phyloP scores from a whole-genome alignment of 768 basidiomycete species.

The Boletus barrowsii region DNA sequence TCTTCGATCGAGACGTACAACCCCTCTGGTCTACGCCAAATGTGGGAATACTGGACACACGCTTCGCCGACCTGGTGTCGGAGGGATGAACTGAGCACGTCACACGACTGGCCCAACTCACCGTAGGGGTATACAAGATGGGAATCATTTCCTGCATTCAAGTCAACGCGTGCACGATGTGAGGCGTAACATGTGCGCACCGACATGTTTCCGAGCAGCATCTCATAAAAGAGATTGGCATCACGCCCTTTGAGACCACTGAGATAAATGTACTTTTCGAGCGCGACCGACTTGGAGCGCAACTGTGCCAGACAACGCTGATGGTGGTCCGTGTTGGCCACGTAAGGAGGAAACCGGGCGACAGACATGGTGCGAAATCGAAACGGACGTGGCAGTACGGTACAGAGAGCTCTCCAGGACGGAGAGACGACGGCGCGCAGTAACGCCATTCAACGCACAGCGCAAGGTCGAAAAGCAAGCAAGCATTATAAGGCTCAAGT shows the following conservation, averaged over 20 bases:
- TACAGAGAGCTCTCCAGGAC: background rate
- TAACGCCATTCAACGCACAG: constrained; percentile 3
- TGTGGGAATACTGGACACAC: constrained; percentile 67
- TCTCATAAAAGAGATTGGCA: constrained; percentile 61
- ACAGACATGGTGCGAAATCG: constrained; percentile 26
- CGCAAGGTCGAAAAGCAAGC: too few species aligned
- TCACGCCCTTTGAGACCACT: constrained; percentile 61
- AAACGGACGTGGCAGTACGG: background rate
- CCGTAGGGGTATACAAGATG: constrained; percentile 75
- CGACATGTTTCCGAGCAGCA: constrained; percentile 58
- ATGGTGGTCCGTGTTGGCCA: constrained; percentile 49
- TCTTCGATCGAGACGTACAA: constrained; percentile 62
- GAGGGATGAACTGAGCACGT: background rate
- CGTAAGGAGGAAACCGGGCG: constrained; percentile 45
- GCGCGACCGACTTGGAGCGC: constrained; percentile 49
- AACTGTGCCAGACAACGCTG: constrained; percentile 57
- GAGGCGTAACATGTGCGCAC: constrained; percentile 29
- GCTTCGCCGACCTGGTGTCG: constrained; percentile 56
- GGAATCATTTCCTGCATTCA: constrained; percentile 51
- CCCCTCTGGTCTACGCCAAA: constrained; percentile 63
- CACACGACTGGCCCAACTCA: constrained; percentile 25
- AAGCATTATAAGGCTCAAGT: too few species aligned
- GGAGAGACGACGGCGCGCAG: background rate
- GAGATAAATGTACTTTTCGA: constrained; percentile 74
- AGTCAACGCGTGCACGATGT: too few species aligned